These are phyloP conservation scores for Puccinia triticina DNA, from an alignment of 1,284 basidiomycete genomes.

Conservation along the genomic window DNA sequence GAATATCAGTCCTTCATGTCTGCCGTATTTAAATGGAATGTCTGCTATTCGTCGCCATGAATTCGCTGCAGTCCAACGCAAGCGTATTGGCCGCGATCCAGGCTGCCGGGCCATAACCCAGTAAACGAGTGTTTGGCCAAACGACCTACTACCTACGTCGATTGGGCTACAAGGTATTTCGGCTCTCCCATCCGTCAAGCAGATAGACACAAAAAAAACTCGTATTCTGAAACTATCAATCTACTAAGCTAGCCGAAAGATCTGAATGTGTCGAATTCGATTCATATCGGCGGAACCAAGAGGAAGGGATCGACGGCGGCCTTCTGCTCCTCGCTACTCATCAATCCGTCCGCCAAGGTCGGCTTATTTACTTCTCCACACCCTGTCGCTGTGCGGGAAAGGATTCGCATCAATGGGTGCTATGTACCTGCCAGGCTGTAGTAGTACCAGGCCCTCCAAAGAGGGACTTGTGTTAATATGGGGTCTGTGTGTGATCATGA, in stretches of 20 bases:
- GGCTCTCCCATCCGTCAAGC: constrained; percentile 62
- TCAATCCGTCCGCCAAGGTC: constrained; percentile 27
- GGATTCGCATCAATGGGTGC: constrained; percentile 93
- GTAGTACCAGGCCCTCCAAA: too few relatives aligned
- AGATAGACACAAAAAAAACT: too few relatives aligned
- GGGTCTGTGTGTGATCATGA: neutral
- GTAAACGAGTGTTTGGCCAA: constrained; percentile 20
- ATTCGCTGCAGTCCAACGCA: constrained; percentile 72
- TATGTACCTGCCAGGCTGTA: too few relatives aligned
- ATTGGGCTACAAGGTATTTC: constrained; percentile 83
- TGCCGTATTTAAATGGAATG: neutral
- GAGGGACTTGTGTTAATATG: too few relatives aligned
- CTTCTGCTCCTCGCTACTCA: constrained; percentile 65
- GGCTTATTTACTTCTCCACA: constrained; percentile 98
- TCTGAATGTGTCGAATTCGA: constrained; percentile 84
- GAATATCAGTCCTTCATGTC: neutral
- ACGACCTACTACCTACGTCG: constrained; percentile 79
- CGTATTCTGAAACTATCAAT: neutral
- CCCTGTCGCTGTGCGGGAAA: constrained; percentile 89
- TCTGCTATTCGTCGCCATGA: constrained; percentile 70
- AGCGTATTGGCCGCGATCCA: constrained; percentile 44
- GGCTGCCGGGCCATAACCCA: constrained; percentile 31
- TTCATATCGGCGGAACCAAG: constrained; percentile 98
- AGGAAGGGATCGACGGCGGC: constrained; percentile 98
- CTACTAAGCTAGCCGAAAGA: constrained; percentile 69